A percentile compares a stretch with the other conserved stretches of the same genome.
Conservation (phyloP, 2,329 filamentous ascomycete species). For the Clonostachys sp. region DNA sequence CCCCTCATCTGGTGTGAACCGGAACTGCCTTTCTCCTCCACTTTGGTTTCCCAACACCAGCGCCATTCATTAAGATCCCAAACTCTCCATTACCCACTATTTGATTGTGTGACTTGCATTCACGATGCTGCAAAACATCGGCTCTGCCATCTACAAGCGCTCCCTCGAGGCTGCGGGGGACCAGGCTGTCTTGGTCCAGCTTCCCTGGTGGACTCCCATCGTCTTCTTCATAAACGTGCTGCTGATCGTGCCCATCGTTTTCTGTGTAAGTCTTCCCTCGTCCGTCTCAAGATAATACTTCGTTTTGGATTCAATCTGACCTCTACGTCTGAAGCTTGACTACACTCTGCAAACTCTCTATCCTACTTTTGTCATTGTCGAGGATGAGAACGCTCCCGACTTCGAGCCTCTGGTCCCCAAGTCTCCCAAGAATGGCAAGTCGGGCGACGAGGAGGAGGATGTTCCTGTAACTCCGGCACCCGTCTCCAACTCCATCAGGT, state of each 20-base stretch:
- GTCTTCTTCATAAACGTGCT: conserved; percentile 33
- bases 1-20: too few species aligned
- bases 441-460: conserved; percentile 23
- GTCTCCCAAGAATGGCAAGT: conserved; percentile 23
- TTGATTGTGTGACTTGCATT: neutral
- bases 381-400: conserved; percentile 50
- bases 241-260: conserved; percentile 36
- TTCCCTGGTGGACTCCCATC: conserved; percentile 32
- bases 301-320: neutral
- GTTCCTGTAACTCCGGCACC: conserved; percentile 23
- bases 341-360: conserved; percentile 42
- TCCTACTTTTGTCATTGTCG: conserved; percentile 51
- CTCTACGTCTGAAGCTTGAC: neutral
- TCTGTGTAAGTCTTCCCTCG: conserved; percentile 28
- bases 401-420: conserved; percentile 47
- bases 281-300: neutral
- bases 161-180: neutral
- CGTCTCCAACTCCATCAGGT: conserved; percentile 46
- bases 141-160: neutral
- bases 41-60: too few species aligned
- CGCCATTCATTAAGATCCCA: too few species aligned
- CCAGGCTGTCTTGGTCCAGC: conserved; percentile 8
- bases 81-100: too few species aligned
- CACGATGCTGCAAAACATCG: neutral
- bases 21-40: too few species aligned